Conservation (phyloP, 371 early-diverging fungal species). For the Saksenaea vasiformis region DNA sequence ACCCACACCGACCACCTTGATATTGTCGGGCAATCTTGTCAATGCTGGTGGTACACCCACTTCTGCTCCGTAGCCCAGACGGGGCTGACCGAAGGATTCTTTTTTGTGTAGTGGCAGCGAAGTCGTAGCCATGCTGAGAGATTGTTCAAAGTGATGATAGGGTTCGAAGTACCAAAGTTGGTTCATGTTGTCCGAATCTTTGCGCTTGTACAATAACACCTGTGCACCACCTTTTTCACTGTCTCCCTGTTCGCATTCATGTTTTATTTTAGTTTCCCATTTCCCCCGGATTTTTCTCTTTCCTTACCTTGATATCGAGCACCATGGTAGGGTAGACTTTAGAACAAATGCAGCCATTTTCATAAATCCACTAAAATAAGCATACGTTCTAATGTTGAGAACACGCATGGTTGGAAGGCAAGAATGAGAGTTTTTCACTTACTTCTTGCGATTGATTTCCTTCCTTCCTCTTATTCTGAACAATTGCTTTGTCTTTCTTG, state of each 20-base stretch:
- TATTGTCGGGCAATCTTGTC: slow-evolving; percentile 37
- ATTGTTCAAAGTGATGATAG: slow-evolving; percentile 38
- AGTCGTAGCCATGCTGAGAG: slow-evolving; percentile 38
- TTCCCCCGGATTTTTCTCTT: too few relatives aligned
- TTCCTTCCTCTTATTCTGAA: slow-evolving; percentile 45
- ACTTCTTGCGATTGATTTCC: slow-evolving; percentile 46
- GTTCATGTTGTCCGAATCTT: slow-evolving; percentile 46
- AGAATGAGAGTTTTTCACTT: background rate
- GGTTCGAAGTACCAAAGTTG: slow-evolving; percentile 51
- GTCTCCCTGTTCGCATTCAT: slow-evolving; percentile 31
- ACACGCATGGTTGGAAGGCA: background rate
- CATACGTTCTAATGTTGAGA: background rate
- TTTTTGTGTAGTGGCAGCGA: slow-evolving; percentile 41
- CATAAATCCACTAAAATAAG: slow-evolving; percentile 39
- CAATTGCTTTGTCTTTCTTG: slow-evolving; percentile 47
- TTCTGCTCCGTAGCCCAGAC: slow-evolving; percentile 50
- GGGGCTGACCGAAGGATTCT: slow-evolving; percentile 44
- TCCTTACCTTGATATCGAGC: slow-evolving; percentile 47
- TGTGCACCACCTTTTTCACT: slow-evolving; percentile 48
- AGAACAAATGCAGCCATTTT: slow-evolving; percentile 46
- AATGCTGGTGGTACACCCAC: slow-evolving; percentile 45
- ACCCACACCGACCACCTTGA: slow-evolving; percentile 44
- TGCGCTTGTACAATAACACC: slow-evolving; percentile 45
- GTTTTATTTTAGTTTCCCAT: too few relatives aligned
- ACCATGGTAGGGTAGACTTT: slow-evolving; percentile 46